A percentile compares a stretch with the other conserved stretches of the same genome.
Evolutionary conservation across 345 rosid genomes (phyloP).

Genomic region (Raphanus sativus): DNA sequence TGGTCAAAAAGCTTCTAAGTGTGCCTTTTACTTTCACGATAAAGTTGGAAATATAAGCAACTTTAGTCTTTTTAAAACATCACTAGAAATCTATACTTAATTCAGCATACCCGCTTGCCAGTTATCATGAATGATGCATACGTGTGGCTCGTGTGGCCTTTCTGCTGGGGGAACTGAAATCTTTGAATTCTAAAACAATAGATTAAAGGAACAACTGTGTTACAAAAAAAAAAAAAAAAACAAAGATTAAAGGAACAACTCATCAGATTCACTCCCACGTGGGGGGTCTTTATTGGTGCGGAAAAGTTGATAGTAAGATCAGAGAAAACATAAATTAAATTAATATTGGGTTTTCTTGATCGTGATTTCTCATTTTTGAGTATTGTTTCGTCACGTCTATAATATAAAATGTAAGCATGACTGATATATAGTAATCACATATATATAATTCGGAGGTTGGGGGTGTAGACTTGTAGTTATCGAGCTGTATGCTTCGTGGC

Average conservation of each 20-base stretch:
- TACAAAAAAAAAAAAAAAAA: too few species aligned
- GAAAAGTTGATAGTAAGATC: not conserved
- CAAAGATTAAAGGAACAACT: not conserved
- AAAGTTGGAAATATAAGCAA: not conserved
- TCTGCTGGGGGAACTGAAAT: slow-evolving; percentile 25
- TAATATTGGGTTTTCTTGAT: not conserved
- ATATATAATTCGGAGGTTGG: not conserved
- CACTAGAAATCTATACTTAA: not conserved
- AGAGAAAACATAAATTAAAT: not conserved
- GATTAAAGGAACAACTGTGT: not conserved
- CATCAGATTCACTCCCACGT: not conserved
- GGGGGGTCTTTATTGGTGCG: not conserved
- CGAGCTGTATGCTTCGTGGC: not conserved
- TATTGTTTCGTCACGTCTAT: not conserved
- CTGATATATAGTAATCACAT: not conserved
- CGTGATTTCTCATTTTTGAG: not conserved
- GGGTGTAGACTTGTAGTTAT: not conserved
- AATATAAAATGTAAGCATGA: not conserved
- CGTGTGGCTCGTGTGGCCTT: slow-evolving; percentile 5
- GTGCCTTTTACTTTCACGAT: slow-evolving; percentile 4
- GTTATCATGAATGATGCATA: slow-evolving; percentile 1
- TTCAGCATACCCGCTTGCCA: not conserved
- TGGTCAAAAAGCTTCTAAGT: not conserved
- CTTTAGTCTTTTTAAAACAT: not conserved
- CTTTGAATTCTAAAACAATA: not conserved